phyloP scores from a whole-genome alignment of 1,139 yeast genomes.

The Saccharomyces pastorianus region DNA sequence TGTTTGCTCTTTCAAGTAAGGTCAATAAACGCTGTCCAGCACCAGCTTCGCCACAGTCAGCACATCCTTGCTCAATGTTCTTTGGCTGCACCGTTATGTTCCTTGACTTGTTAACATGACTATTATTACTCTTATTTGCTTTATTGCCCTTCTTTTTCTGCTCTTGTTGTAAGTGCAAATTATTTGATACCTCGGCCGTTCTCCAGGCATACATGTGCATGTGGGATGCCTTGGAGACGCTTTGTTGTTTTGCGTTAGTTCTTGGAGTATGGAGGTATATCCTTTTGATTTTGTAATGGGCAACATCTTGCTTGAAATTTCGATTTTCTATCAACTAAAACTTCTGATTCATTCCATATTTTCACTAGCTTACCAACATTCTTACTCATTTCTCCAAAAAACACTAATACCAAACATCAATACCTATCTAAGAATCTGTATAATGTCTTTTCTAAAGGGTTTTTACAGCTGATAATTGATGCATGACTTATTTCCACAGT shows the following conservation, averaged over 20 bases:
- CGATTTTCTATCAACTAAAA: slow-evolving; percentile 43
- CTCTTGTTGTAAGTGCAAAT: slow-evolving; percentile 5
- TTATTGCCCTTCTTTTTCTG: slow-evolving; percentile 9
- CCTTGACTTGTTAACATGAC: background rate
- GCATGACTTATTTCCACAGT: background rate
- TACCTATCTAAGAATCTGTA: background rate
- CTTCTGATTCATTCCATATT: slow-evolving; percentile 34
- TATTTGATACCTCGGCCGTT: slow-evolving; percentile 31
- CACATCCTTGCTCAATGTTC: slow-evolving; percentile 45
- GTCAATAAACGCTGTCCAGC: slow-evolving; percentile 52
- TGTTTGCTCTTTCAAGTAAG: slow-evolving; percentile 39
- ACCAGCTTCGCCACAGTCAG: slow-evolving; percentile 60
- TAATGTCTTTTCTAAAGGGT: background rate
- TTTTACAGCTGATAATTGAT: background rate
- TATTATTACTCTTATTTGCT: background rate
- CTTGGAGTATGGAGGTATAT: slow-evolving; percentile 37
- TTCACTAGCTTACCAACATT: background rate
- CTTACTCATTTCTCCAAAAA: background rate
- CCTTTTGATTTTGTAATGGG: slow-evolving; percentile 32
- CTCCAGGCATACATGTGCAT: slow-evolving; percentile 67
- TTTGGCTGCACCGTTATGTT: slow-evolving; percentile 1
- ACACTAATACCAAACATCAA: background rate
- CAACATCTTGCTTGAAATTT: slow-evolving; percentile 54
- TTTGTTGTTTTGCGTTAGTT: slow-evolving; percentile 38
- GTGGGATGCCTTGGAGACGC: slow-evolving; percentile 48